Conservation (phyloP, 345 rosid genomes). For the Crucihimalaya himalaica region DNA sequence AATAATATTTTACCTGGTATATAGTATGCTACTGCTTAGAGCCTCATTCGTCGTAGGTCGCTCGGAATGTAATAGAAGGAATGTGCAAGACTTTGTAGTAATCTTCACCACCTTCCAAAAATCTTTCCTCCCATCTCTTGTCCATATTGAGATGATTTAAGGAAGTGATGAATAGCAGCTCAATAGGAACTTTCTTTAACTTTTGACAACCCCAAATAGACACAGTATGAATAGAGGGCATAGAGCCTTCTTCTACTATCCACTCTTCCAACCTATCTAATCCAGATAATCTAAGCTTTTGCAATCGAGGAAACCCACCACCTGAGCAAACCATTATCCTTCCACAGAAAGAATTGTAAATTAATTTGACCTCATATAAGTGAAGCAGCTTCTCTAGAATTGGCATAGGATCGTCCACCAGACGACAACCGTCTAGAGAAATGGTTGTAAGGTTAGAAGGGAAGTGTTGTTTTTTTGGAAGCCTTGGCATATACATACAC, state of each 20-base stretch:
- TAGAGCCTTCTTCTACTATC: slow-evolving; percentile 28
- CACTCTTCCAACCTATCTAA: slow-evolving; percentile 17
- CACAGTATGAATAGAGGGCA: slow-evolving; percentile 38
- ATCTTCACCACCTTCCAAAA: slow-evolving; percentile 42
- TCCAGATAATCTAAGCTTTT: neutral
- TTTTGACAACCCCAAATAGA: slow-evolving; percentile 22
- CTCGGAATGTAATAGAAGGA: slow-evolving; percentile 24
- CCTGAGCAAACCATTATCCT: slow-evolving; percentile 31
- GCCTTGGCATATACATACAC: slow-evolving; percentile 25
- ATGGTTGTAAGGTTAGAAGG: slow-evolving; percentile 38
- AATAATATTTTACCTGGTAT: neutral
- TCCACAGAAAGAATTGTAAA: slow-evolving; percentile 27
- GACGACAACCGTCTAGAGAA: slow-evolving; percentile 2
- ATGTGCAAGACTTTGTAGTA: slow-evolving; percentile 43
- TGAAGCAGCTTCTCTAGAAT: slow-evolving; percentile 43
- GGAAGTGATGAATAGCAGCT: slow-evolving; percentile 2
- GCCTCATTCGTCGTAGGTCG: neutral
- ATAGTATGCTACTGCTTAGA: neutral
- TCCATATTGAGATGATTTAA: slow-evolving; percentile 39
- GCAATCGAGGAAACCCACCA: slow-evolving; percentile 19
- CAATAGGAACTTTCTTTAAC: slow-evolving; percentile 34
- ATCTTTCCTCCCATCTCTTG: slow-evolving; percentile 28
- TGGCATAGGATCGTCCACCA: slow-evolving; percentile 47
- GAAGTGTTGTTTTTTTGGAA: slow-evolving; percentile 33
- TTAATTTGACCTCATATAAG: slow-evolving; percentile 23